Base-by-base conservation (phyloP, 176 grass and related monocot genomes). In the Ananas comosus region DNA sequence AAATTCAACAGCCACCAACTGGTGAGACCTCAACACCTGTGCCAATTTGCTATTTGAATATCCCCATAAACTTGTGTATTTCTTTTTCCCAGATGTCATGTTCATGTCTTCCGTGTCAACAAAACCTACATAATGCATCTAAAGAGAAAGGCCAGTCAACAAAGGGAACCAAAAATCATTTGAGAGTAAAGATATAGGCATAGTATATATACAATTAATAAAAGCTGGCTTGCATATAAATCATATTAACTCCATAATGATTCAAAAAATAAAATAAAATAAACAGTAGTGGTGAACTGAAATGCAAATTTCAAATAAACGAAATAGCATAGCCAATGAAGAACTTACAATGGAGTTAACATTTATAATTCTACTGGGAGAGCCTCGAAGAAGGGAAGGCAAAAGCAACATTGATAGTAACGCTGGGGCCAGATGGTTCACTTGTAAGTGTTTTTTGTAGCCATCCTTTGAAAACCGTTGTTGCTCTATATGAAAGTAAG, bases 31-130 rank as follows among this genome's bases (percentile, higher is more conserved):
- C 13, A 8, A 51, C 86, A 99, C 95, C 90, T 99, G 90, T 13
- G 95, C 90, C 72, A 99, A 80, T 66, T 99, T 99, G 85, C 95
- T 88, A 74, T 88, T 99, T 76, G 95, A 78, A 63, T 99, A 99
- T 80, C 72, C 95, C 75, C 83, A 51, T 75, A 82, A 75, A 79
- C 95, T 91, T 88, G 16, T 80, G 65, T 84, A 99, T 83, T 86
- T 99, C 19, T 21, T 70, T 68, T 86, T 90, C 72, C 85, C 82
- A 74, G 86, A 91, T 68, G 80, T 74, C 80, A 99, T 57, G 67
- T 91, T 94, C 90, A 94, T 88, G 83, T 94, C 95, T 65, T 99
- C 80, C 74, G 87, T 69, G 79, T 99, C 90, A 49, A 91, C 87
- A 57, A 78, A 99, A 70, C 84, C 95, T 19, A 99, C 64, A 24